Evolutionary conservation across 441 rosid species (phyloP), one percentile per base, ranked within the genome.

Genomic region (Corymbia citriodora): DNA sequence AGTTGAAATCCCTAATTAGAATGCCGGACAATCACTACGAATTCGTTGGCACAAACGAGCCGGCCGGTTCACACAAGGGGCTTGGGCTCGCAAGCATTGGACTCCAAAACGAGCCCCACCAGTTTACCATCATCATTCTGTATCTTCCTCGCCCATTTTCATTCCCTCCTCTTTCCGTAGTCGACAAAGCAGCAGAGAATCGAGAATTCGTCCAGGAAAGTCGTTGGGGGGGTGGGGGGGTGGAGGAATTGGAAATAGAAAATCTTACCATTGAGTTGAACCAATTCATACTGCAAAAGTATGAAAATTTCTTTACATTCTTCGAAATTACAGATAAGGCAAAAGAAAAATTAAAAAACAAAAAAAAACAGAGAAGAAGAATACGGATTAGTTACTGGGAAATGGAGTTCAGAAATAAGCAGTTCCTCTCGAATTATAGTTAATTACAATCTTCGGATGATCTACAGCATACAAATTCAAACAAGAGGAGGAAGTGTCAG

Each of bases 401-500:
- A 79, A 79, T 10, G 85, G n/a, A 45, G 52, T 18, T 79, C 18
- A 45, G 23, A 21, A 6, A 79, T 45, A 7, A 45, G 23, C 85
- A 79, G 85, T 23, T 79, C 52, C 85, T 12, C 85, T 14, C 52
- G 7, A 79, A 45, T 79, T 12, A 40, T 8, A 7, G 85, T 12
- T 40, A 79, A 79, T 79, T 45, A 79, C 85, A 79, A 21, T 79
- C 85, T 45, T 40, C 4, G 21, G 85, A 12, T 7, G n/a, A 79
- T 45, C 10, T 2, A 3, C 85, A 45, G 7, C 52, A 48, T 23
- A 89, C 57, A 25, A 29, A 52, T 89, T 53, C 63, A 33, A 55
- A 45, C 45, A 31, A 52, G 29, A 13, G 40, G 50, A 6, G 36
- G 55, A n/a, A 16, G n/a, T 4, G 10, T 91, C 90, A 96, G 89